Conservation (phyloP, 352 stramenopile species). For the Globisporangium paroecandrum region DNA sequence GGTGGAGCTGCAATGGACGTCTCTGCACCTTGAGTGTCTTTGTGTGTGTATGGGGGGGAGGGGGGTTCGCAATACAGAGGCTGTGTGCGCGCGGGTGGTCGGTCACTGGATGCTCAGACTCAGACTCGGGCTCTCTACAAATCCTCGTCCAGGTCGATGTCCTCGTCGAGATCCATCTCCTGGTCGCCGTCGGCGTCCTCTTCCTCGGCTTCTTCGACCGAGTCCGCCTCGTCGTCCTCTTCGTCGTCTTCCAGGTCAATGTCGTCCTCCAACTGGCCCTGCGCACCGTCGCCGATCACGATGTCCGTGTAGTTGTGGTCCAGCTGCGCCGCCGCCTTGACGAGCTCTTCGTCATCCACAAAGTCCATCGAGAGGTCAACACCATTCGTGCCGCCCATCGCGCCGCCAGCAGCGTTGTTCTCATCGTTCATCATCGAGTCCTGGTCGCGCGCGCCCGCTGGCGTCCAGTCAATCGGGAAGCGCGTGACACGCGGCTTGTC, state of each 20-base stretch:
- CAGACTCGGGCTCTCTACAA: slow-evolving; percentile 20
- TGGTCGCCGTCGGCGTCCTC: slow-evolving; percentile 67
- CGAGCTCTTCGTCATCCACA: slow-evolving; percentile 81
- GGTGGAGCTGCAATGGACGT: background rate
- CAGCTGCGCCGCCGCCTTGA: slow-evolving; percentile 81
- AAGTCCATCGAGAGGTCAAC: slow-evolving; percentile 63
- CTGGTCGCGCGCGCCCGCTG: slow-evolving; percentile 41
- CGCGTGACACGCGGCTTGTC: slow-evolving; percentile 95
- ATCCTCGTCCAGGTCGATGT: slow-evolving; percentile 66
- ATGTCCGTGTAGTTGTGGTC: slow-evolving; percentile 89
- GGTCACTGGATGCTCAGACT: background rate
- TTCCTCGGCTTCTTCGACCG: slow-evolving; percentile 58
- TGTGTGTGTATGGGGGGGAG: background rate
- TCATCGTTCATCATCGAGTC: slow-evolving; percentile 46
- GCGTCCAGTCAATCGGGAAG: slow-evolving; percentile 97
- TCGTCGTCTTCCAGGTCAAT: slow-evolving; percentile 66
- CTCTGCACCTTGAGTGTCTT: background rate
- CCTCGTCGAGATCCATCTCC: slow-evolving; percentile 74
- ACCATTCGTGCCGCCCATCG: slow-evolving; percentile 15
- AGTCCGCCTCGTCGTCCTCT: slow-evolving; percentile 40
- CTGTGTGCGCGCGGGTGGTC: background rate
- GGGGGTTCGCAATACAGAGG: background rate
- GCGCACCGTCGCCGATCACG: slow-evolving; percentile 63
- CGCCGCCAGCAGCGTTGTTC: slow-evolving; percentile 21
- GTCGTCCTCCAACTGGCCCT: slow-evolving; percentile 62